Conservation (phyloP, 352 stramenopile species). For the Halophytophthora batemanensis region DNA sequence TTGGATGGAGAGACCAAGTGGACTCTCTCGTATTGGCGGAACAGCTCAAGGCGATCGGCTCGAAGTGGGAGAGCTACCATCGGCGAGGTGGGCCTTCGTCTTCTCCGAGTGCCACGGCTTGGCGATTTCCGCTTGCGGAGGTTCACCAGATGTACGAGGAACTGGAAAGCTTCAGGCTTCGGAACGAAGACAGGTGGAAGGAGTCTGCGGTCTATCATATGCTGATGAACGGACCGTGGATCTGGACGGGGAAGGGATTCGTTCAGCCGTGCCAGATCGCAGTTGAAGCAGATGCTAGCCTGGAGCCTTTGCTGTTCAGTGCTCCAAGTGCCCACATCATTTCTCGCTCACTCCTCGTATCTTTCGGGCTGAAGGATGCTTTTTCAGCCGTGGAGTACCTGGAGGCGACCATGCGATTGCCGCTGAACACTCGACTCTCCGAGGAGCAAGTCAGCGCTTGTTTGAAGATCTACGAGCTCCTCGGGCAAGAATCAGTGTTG, state of each 20-base stretch:
- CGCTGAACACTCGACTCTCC: slow-evolving; percentile 21
- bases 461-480: slow-evolving; percentile 43
- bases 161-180: slow-evolving; percentile 35
- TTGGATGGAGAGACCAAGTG: slow-evolving; percentile 51
- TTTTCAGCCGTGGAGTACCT: slow-evolving; percentile 61
- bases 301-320: slow-evolving; percentile 62
- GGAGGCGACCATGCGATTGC: slow-evolving; percentile 43
- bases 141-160: slow-evolving; percentile 53
- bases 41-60: slow-evolving; percentile 51
- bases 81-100: slow-evolving; percentile 1
- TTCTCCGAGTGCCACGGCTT: slow-evolving; percentile 6
- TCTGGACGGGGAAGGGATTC: slow-evolving; percentile 72
- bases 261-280: slow-evolving; percentile 51
- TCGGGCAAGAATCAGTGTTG: slow-evolving; percentile 26
- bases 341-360: slow-evolving; percentile 48
- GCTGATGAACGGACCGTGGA: slow-evolving; percentile 46
- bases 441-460: slow-evolving; percentile 33
- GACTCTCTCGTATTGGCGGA: slow-evolving; percentile 40
- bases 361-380: slow-evolving; percentile 46
- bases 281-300: slow-evolving; percentile 28
- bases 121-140: slow-evolving; percentile 42
- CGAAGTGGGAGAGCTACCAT: slow-evolving; percentile 24
- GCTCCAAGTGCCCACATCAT: slow-evolving; percentile 60
- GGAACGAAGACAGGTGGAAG: slow-evolving; percentile 26
- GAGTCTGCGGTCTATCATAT: slow-evolving; percentile 30